Percentiles rank a stretch among this genome's conserved stretches.
Conservation (phyloP, 2,329 filamentous ascomycete genomes). For the Didymella segeticola region DNA sequence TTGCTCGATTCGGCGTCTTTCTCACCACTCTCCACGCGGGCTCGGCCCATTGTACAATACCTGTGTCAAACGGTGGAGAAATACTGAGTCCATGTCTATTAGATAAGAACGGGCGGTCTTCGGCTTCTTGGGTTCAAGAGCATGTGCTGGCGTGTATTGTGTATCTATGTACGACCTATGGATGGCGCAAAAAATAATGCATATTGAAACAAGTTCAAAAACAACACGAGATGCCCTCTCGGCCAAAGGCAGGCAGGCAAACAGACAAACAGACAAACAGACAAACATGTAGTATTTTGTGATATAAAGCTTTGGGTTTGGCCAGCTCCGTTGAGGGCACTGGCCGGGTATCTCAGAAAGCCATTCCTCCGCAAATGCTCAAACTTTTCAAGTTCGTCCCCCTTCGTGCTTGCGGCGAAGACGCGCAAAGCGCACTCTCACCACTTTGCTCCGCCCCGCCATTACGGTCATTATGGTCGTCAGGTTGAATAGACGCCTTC, state of each 20-base stretch:
- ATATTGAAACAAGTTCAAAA: slow-evolving; percentile 16
- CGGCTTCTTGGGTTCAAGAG: slow-evolving; percentile 3
- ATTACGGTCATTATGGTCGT: slow-evolving; percentile 43
- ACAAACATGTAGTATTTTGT: no score
- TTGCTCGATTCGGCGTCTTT: slow-evolving; percentile 20
- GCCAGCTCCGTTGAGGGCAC: slow-evolving; percentile 22
- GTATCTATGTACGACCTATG: slow-evolving; percentile 20
- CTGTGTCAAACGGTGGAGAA: slow-evolving; percentile 19
- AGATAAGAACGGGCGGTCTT: slow-evolving; percentile 12
- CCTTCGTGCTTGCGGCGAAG: background rate
- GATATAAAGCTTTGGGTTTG: slow-evolving; percentile 10
- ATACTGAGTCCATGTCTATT: slow-evolving; percentile 7
- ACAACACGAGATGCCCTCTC: background rate
- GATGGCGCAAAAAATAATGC: slow-evolving; percentile 17
- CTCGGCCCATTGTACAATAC: slow-evolving; percentile 27
- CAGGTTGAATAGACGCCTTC: slow-evolving; percentile 51
- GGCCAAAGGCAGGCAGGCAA: background rate
- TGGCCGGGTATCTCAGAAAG: slow-evolving; percentile 23
- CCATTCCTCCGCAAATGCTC: slow-evolving; percentile 10
- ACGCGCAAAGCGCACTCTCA: background rate
- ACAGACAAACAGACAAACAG: no score
- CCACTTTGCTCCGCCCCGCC: background rate
- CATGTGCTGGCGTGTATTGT: slow-evolving; percentile 12
- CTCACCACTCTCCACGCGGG: slow-evolving; percentile 27
- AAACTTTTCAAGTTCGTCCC: background rate